Conservation (phyloP, 306 rosid species). For the Glycine soja region DNA sequence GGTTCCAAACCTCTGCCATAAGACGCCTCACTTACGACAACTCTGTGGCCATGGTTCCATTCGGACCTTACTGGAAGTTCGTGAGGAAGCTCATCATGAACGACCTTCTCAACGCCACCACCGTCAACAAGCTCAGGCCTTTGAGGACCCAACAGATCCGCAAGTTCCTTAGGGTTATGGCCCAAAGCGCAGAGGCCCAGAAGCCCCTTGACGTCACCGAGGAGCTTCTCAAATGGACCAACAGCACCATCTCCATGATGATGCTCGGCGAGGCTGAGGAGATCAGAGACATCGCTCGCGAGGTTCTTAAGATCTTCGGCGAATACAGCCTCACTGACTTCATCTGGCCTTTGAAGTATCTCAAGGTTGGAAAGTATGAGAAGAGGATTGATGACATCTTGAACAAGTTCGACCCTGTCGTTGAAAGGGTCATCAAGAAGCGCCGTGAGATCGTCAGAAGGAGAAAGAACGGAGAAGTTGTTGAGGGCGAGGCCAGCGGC, state of each 20-base stretch:
- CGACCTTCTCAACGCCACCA: conserved; percentile 51
- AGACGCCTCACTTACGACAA: conserved; percentile 47
- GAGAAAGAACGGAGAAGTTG: conserved; percentile 37
- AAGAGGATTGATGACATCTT: conserved; percentile 49
- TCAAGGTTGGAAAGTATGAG: conserved; percentile 48
- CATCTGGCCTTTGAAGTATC: conserved; percentile 50
- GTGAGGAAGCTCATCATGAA: conserved; percentile 50
- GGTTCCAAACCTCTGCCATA: conserved; percentile 39
- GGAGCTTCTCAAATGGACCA: conserved; percentile 50
- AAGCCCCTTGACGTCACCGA: conserved; percentile 45
- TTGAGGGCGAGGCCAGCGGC: conserved; percentile 29
- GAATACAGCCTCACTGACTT: conserved; percentile 52
- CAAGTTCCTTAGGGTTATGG: conserved; percentile 35
- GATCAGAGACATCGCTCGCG: conserved; percentile 47
- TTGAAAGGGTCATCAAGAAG: conserved; percentile 56
- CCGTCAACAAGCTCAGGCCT: conserved; percentile 24
- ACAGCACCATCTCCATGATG: conserved; percentile 51
- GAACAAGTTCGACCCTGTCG: conserved; percentile 48
- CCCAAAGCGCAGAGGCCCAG: conserved; percentile 36
- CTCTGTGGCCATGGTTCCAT: conserved; percentile 56
- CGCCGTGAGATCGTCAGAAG: conserved; percentile 42
- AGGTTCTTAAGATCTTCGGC: conserved; percentile 51
- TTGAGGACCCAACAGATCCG: conserved; percentile 48
- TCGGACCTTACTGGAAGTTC: conserved; percentile 58
- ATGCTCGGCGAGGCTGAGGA: conserved; percentile 56